Conservation (phyloP, 2,329 filamentous ascomycete genomes). For the Epichloe gansuensis region DNA sequence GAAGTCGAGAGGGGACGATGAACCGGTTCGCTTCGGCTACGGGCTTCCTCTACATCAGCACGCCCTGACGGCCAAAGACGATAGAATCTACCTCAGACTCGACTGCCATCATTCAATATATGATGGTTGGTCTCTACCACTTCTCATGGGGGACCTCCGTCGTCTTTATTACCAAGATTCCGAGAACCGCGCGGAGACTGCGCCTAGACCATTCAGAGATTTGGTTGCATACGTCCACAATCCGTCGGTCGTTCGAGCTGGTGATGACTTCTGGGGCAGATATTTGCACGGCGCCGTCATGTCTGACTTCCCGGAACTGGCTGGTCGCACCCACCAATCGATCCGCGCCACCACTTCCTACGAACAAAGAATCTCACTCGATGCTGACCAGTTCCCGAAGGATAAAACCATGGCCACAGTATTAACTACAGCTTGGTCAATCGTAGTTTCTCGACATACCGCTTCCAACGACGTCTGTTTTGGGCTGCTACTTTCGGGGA, state of each 20-base stretch:
- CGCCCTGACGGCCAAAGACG: neutral
- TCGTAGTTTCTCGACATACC: conserved; percentile 3
- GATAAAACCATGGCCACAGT: conserved; percentile 23
- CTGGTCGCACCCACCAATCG: neutral
- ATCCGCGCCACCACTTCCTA: neutral
- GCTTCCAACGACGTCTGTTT: conserved; percentile 5
- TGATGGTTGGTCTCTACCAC: conserved; percentile 21
- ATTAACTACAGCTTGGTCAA: conserved; percentile 5
- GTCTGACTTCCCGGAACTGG: neutral
- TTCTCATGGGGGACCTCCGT: conserved; percentile 14
- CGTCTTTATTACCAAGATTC: conserved; percentile 9
- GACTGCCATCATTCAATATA: conserved; percentile 25
- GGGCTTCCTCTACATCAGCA: conserved; percentile 1
- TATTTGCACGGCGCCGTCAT: neutral
- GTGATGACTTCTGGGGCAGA: neutral
- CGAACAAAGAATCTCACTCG: neutral
- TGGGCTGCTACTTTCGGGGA: conserved; percentile 5
- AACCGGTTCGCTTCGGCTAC: neutral
- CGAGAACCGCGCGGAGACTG: conserved; percentile 6
- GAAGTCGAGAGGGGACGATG: neutral
- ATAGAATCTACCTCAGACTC: conserved; percentile 11
- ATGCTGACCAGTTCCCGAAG: neutral
- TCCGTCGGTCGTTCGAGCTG: neutral
- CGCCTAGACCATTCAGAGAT: conserved; percentile 9
- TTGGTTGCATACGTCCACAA: conserved; percentile 8